These are phyloP conservation scores for Apophysomyces elegans DNA, from an alignment of 371 early-diverging fungal genomes.

Conservation along the genomic window DNA sequence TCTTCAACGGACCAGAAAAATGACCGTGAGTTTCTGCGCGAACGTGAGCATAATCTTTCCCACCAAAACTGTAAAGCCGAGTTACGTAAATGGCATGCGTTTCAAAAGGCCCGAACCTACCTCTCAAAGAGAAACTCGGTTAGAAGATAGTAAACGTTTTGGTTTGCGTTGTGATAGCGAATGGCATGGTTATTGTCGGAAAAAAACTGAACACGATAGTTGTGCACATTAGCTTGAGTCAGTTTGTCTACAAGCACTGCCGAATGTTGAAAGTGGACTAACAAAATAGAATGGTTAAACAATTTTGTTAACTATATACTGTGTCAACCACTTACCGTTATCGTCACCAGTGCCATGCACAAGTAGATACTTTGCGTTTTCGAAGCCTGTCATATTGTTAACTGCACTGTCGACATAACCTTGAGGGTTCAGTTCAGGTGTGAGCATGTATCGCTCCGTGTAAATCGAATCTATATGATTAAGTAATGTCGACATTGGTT, in stretches of 20 bases:
- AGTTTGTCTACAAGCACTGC: slow-evolving; percentile 77
- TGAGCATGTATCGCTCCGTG: slow-evolving; percentile 95
- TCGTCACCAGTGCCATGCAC: slow-evolving; percentile 94
- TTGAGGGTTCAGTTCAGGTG: slow-evolving; percentile 71
- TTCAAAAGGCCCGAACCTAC: slow-evolving; percentile 15
- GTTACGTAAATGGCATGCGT: background rate
- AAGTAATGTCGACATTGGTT: background rate
- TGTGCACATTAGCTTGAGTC: slow-evolving; percentile 71
- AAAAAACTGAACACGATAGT: slow-evolving; percentile 80
- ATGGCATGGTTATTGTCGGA: slow-evolving; percentile 92
- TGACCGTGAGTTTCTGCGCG: slow-evolving; percentile 33
- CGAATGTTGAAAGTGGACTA: slow-evolving; percentile 92
- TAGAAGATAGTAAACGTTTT: slow-evolving; percentile 56
- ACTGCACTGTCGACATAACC: slow-evolving; percentile 84
- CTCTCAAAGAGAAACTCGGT: slow-evolving; percentile 41
- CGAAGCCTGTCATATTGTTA: slow-evolving; percentile 78
- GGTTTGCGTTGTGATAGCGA: slow-evolving; percentile 65
- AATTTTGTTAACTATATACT: background rate
- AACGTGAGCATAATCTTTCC: slow-evolving; percentile 43
- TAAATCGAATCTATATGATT: slow-evolving; percentile 76
- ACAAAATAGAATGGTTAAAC: background rate
- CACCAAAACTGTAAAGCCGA: slow-evolving; percentile 33
- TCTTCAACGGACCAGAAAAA: slow-evolving; percentile 34
- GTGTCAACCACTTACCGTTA: slow-evolving; percentile 36
- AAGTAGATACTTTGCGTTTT: slow-evolving; percentile 72